Evolutionary conservation across 148 eudicot genomes (phyloP).

Genomic region (Cornus florida): DNA sequence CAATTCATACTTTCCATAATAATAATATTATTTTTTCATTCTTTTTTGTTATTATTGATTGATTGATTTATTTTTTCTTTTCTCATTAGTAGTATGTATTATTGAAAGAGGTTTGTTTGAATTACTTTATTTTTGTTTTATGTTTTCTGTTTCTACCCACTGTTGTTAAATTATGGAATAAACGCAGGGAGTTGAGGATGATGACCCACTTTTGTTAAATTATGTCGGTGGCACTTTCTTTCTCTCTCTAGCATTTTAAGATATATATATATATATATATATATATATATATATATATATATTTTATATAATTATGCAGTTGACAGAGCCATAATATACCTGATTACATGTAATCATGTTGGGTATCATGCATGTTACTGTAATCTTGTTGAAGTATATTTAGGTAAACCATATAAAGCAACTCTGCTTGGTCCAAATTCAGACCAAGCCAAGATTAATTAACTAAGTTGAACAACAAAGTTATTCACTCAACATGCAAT

Average conservation of each 20-base stretch:
- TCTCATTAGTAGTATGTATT: too few species aligned
- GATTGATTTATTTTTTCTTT: too few species aligned
- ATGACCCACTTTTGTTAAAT: not conserved
- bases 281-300: not conserved
- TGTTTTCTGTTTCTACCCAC: conserved; percentile 1
- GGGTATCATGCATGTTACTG: not conserved
- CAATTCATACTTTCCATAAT: not conserved
- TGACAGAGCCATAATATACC: not conserved
- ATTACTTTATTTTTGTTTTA: not conserved
- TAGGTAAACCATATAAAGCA: too few species aligned
- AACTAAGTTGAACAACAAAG: too few species aligned
- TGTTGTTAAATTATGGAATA: not conserved
- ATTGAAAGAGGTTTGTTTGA: conserved; percentile 43
- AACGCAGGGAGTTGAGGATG: too few species aligned
- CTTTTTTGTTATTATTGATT: not conserved
- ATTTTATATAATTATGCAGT: not conserved
- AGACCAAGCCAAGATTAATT: too few species aligned
- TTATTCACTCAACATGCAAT: too few species aligned
- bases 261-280: not conserved
- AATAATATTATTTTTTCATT: not conserved
- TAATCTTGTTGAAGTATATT: too few species aligned
- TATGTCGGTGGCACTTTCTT: not conserved
- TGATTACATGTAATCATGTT: not conserved
- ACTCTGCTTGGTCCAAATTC: too few species aligned
- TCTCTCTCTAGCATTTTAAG: too few species aligned